Evolutionary conservation across 129 eudicot genomes (phyloP).

Genomic region (Flaveria robusta): DNA sequence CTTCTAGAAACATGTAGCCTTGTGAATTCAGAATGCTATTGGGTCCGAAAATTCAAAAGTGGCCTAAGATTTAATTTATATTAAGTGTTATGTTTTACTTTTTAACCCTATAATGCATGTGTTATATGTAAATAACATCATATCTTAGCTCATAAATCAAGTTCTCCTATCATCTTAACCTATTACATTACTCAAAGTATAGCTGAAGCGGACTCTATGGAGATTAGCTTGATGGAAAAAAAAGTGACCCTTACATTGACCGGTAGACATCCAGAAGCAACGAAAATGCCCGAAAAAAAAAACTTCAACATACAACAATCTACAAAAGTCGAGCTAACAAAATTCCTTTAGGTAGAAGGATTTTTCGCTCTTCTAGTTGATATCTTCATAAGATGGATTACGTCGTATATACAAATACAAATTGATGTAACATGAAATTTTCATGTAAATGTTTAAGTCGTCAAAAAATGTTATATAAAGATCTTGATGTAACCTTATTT

Average conservation of each 20-base stretch:
- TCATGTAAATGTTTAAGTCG: background rate
- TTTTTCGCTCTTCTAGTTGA: constrained; percentile 27
- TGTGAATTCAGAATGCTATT: constrained; percentile 11
- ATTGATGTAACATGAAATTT: background rate
- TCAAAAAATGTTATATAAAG: background rate
- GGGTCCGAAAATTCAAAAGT: background rate
- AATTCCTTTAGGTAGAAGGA: constrained; percentile 32
- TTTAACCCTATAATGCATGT: too few relatives aligned
- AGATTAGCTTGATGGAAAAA: constrained; percentile 65
- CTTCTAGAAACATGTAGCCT: constrained; percentile 25
- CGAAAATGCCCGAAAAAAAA: constrained; percentile 22
- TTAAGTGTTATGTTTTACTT: too few relatives aligned
- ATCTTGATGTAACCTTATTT: background rate
- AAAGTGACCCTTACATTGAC: constrained; percentile 55
- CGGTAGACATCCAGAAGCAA: constrained; percentile 33
- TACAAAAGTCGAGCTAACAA: constrained; percentile 29
- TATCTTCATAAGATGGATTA: background rate
- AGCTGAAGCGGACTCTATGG: constrained; percentile 75
- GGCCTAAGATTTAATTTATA: too few relatives aligned
- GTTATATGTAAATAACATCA: too few relatives aligned
- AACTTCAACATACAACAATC: constrained; percentile 8
- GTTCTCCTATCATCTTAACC: too few relatives aligned
- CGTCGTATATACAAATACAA: background rate
- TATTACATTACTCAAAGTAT: background rate
- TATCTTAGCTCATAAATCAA: too few relatives aligned